Conservation (phyloP, 1,284 basidiomycete species). For the Spongiforma sp. region DNA sequence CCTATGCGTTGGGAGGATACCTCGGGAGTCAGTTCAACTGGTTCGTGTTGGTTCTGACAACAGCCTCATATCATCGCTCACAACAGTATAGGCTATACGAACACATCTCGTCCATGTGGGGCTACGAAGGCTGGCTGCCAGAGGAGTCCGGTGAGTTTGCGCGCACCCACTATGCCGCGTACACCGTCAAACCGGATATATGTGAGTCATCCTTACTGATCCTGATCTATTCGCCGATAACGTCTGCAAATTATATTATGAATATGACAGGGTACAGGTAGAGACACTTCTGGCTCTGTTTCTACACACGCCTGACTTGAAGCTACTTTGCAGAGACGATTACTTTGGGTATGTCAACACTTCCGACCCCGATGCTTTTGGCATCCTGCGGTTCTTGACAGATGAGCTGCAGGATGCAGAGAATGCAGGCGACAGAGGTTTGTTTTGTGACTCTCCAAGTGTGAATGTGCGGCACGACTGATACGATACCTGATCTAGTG, state of each 20-base stretch:
- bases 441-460: too few species aligned
- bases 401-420: constrained; percentile 83
- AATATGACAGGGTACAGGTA: too few species aligned
- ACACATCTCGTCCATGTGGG: constrained; percentile 72
- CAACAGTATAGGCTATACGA: constrained; percentile 67
- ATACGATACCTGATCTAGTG: too few species aligned
- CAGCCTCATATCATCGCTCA: background rate
- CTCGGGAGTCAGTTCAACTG: constrained; percentile 67
- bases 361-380: constrained; percentile 70
- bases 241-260: too few species aligned
- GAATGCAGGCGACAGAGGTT: constrained; percentile 70
- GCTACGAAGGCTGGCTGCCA: constrained; percentile 74
- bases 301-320: too few species aligned
- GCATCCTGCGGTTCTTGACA: constrained; percentile 80
- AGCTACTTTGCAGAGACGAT: constrained; percentile 53
- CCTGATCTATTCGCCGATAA: too few species aligned
- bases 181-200: constrained; percentile 74
- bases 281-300: too few species aligned
- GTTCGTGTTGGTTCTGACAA: constrained; percentile 50
- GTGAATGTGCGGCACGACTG: too few species aligned
- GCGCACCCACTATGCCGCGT: constrained; percentile 71
- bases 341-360: constrained; percentile 82
- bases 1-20: constrained; percentile 55
- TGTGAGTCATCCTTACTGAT: too few species aligned
- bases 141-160: constrained; percentile 61